Percentiles rank a stretch among this genome's conserved stretches.
These are phyloP conservation scores for Tolypocladium sp. DNA, from an alignment of 2,329 filamentous ascomycete genomes.

Conservation along the genomic window DNA sequence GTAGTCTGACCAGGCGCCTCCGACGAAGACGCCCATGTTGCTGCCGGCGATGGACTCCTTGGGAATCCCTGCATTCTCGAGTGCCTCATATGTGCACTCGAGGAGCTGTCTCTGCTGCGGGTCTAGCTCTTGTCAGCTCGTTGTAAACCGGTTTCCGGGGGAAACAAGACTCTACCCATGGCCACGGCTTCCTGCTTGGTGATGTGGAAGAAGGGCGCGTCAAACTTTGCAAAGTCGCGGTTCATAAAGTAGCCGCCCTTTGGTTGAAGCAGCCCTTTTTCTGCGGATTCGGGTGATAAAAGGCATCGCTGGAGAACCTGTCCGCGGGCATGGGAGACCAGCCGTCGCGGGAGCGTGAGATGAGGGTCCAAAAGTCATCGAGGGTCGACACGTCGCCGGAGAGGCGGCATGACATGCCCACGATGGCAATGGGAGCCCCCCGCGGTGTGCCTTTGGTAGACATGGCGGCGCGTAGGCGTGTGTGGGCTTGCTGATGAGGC, in stretches of 20 bases:
- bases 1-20: conserved; percentile 38
- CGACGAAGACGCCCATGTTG: conserved; percentile 41
- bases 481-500: neutral
- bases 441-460: neutral
- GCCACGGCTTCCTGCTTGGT: conserved; percentile 39
- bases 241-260: conserved; percentile 32
- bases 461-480: neutral
- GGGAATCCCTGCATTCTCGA: conserved; percentile 42
- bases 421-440: conserved; percentile 30
- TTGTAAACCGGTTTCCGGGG: too few species aligned
- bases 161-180: conserved; percentile 24
- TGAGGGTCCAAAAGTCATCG: conserved; percentile 35
- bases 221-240: conserved; percentile 35
- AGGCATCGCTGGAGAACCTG: conserved; percentile 34
- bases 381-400: conserved; percentile 31
- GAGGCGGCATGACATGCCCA: conserved; percentile 38
- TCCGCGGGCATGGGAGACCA: conserved; percentile 33
- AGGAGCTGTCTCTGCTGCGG: conserved; percentile 44
- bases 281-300: conserved; percentile 32
- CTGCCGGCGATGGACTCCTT: conserved; percentile 36
- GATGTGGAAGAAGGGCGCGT: conserved; percentile 44
- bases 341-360: conserved; percentile 28
- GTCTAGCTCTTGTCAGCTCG: conserved; percentile 19
- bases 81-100: conserved; percentile 44
- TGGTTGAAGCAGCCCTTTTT: conserved; percentile 30